Percentiles rank a stretch among this genome's conserved stretches.
phyloP scores from a whole-genome alignment of 805 yeast species.

The Saccharomycopsis sp. region DNA sequence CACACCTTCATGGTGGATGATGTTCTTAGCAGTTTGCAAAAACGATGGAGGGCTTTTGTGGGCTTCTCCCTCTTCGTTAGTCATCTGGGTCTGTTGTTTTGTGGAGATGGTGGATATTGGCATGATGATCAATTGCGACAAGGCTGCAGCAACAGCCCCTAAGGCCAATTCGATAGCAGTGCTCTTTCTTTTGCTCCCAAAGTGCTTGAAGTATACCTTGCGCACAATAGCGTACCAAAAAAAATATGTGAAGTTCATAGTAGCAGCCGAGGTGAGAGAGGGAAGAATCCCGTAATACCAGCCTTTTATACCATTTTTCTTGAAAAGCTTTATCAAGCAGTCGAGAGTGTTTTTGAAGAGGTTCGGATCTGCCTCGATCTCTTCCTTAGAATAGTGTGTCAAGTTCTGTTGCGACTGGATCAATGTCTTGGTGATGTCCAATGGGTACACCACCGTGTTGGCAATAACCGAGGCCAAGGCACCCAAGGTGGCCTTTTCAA shows the following conservation, averaged over 20 bases:
- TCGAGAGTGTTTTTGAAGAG: slow-evolving; percentile 54
- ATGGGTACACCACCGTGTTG: slow-evolving; percentile 71
- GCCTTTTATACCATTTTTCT: slow-evolving; percentile 55
- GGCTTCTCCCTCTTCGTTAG: slow-evolving; percentile 24
- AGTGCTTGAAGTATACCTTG: slow-evolving; percentile 40
- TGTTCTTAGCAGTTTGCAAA: slow-evolving; percentile 40
- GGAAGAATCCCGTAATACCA: slow-evolving; percentile 69
- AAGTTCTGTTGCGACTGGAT: slow-evolving; percentile 56
- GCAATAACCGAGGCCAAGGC: slow-evolving; percentile 79
- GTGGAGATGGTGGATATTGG: slow-evolving; percentile 76
- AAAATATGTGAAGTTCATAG: slow-evolving; percentile 76
- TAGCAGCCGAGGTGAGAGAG: slow-evolving; percentile 61
- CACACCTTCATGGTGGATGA: slow-evolving; percentile 56
- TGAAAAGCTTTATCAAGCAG: slow-evolving; percentile 52
- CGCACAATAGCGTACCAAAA: slow-evolving; percentile 80
- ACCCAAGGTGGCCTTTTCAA: slow-evolving; percentile 78
- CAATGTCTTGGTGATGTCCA: slow-evolving; percentile 70
- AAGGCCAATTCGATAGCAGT: slow-evolving; percentile 64
- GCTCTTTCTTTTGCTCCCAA: slow-evolving; percentile 35
- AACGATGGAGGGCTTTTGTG: slow-evolving; percentile 32
- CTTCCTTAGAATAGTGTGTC: slow-evolving; percentile 19
- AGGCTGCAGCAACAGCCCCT: slow-evolving; percentile 78
- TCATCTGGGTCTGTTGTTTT: slow-evolving; percentile 50
- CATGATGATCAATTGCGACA: slow-evolving; percentile 73
- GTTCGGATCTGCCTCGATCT: slow-evolving; percentile 22